Conservation (phyloP, 1,139 yeast species). For the Torulaspora pretoriensis region DNA sequence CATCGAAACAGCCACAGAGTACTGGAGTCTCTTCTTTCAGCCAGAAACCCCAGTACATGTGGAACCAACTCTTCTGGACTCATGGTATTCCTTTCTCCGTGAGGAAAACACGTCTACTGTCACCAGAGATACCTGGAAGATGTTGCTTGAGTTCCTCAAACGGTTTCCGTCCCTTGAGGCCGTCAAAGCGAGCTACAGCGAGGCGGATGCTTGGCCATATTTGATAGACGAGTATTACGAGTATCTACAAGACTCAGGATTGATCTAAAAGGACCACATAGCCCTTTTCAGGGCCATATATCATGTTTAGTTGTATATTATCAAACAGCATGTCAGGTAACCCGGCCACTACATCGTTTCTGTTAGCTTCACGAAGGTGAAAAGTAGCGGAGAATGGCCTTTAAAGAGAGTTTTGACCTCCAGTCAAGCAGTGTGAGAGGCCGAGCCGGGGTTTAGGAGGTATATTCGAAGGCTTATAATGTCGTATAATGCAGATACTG, state of each 20-base stretch:
- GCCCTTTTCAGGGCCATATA: not conserved
- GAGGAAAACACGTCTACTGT: conserved; percentile 39
- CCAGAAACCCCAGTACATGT: conserved; percentile 51
- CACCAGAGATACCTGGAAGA: conserved; percentile 77
- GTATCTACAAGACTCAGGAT: conserved; percentile 38
- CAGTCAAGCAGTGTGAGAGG: not conserved
- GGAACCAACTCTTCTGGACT: conserved; percentile 40
- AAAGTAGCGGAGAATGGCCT: not conserved
- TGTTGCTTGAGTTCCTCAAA: conserved; percentile 65
- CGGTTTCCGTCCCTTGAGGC: conserved; percentile 51
- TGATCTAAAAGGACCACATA: conserved; percentile 4
- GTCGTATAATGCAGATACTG: conserved; percentile 12
- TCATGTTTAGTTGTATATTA: not conserved
- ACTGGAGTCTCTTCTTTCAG: conserved; percentile 67
- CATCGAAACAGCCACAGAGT: conserved; percentile 62
- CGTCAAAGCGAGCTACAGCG: conserved; percentile 56
- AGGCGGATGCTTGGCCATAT: conserved; percentile 88
- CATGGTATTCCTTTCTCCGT: conserved; percentile 27
- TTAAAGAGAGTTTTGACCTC: not conserved
- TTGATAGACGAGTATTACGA: conserved; percentile 81
- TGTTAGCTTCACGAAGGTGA: not conserved
- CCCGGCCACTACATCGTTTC: conserved; percentile 2
- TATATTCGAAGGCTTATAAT: not conserved
- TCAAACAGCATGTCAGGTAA: not conserved
- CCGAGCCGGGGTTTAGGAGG: not conserved